Evolutionary conservation across 2,329 filamentous ascomycete species (phyloP).

Genomic region (Microsporum canis): DNA sequence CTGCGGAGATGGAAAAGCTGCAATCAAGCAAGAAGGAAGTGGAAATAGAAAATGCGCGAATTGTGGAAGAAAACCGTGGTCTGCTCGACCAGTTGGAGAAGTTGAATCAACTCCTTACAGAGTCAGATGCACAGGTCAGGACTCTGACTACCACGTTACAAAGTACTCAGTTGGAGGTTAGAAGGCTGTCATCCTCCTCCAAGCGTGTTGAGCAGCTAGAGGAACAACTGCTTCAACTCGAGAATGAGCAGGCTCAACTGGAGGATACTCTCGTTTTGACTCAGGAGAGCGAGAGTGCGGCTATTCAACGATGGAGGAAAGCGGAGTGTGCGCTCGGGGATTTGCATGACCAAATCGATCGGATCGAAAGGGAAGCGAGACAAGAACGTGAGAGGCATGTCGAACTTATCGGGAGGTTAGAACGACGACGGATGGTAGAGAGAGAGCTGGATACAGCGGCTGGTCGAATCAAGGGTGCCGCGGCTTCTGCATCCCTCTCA

Average conservation of each 20-base stretch:
- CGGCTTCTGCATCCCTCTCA: slow-evolving; percentile 55
- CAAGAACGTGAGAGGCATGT: slow-evolving; percentile 71
- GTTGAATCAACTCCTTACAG: slow-evolving; percentile 65
- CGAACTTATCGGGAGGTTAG: slow-evolving; percentile 72
- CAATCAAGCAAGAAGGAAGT: slow-evolving; percentile 62
- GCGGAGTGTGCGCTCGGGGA: slow-evolving; percentile 68
- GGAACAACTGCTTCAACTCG: slow-evolving; percentile 63
- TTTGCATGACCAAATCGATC: slow-evolving; percentile 77
- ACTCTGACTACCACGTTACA: slow-evolving; percentile 65
- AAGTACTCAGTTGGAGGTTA: slow-evolving; percentile 65
- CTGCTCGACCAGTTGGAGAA: slow-evolving; percentile 75
- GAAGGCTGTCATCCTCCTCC: slow-evolving; percentile 61
- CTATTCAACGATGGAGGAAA: slow-evolving; percentile 71
- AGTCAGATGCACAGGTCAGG: slow-evolving; percentile 70
- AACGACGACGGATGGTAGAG: slow-evolving; percentile 71
- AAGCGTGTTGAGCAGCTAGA: slow-evolving; percentile 68
- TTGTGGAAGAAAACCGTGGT: slow-evolving; percentile 69
- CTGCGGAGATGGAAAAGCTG: slow-evolving; percentile 60
- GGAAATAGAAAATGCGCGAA: slow-evolving; percentile 63
- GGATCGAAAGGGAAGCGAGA: slow-evolving; percentile 70
- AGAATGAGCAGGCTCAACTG: slow-evolving; percentile 66
- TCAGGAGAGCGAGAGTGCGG: slow-evolving; percentile 64
- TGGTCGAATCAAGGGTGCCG: slow-evolving; percentile 68
- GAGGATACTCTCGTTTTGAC: slow-evolving; percentile 56
- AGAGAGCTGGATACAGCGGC: slow-evolving; percentile 69